These are phyloP conservation scores for Salix purpurea DNA, from an alignment of 345 rosid species.

Conservation along the genomic window DNA sequence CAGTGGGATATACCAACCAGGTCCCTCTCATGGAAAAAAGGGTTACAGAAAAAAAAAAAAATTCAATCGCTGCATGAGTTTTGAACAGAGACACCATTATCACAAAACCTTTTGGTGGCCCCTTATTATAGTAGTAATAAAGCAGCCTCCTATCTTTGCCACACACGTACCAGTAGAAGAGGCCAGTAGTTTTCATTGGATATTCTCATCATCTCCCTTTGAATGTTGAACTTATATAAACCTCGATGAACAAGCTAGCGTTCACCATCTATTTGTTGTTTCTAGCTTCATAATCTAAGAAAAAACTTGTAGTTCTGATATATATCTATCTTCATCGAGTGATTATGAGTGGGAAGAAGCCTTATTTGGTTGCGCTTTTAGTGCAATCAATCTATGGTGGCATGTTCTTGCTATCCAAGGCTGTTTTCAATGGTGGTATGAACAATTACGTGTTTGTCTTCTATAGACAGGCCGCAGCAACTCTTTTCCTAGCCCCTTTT, in stretches of 20 bases:
- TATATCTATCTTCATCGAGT: neutral
- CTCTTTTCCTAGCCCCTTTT: constrained; percentile 65
- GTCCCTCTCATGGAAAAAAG: too few species aligned
- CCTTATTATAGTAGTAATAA: neutral
- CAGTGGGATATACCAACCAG: too few species aligned
- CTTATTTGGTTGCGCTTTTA: constrained; percentile 47
- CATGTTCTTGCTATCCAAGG: constrained; percentile 93
- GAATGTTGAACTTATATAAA: neutral
- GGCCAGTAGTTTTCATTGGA: neutral
- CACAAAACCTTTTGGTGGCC: constrained; percentile 2
- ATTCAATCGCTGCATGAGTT: neutral
- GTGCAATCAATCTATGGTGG: constrained; percentile 72
- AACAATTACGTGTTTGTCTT: constrained; percentile 78
- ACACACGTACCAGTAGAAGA: neutral
- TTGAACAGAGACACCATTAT: neutral
- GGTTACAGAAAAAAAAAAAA: neutral
- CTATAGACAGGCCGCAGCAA: constrained; percentile 78
- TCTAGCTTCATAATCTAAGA: neutral
- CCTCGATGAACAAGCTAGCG: neutral
- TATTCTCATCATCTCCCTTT: constrained; percentile 3
- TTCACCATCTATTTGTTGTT: neutral
- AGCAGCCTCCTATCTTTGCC: neutral
- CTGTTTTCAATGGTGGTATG: constrained; percentile 81
- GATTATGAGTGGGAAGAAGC: constrained; percentile 47
- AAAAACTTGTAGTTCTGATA: neutral